Conservation (phyloP, 345 rosid species). For the Abelmoschus esculentus region DNA sequence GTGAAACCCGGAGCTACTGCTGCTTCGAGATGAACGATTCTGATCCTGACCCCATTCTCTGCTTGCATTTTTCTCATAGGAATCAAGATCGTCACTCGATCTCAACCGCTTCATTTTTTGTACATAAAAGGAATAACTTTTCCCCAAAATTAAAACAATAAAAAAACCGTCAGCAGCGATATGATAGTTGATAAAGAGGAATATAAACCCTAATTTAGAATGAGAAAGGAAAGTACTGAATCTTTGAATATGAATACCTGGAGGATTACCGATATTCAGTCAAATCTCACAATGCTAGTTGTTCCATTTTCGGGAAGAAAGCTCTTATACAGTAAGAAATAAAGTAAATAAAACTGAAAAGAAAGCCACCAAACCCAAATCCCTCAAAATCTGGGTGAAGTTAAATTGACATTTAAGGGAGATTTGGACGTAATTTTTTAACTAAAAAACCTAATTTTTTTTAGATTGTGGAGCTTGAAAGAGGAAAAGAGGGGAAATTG, state of each 20-base stretch:
- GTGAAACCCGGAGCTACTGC: conserved; percentile 28
- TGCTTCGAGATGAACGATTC: conserved; percentile 43
- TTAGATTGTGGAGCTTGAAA: background rate
- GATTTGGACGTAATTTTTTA: background rate
- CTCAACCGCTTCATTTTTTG: conserved; percentile 65
- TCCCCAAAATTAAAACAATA: background rate
- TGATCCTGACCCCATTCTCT: conserved; percentile 38
- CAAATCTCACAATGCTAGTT: background rate
- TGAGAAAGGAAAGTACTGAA: background rate
- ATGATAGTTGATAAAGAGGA: background rate
- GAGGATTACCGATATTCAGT: background rate
- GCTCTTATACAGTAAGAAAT: background rate
- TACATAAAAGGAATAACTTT: background rate
- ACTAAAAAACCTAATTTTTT: too few relatives aligned
- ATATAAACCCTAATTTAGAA: background rate
- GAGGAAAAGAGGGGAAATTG: background rate
- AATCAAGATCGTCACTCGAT: conserved; percentile 76
- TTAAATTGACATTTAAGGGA: background rate
- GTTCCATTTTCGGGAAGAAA: background rate
- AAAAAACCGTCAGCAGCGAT: background rate
- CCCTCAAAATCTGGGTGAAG: background rate
- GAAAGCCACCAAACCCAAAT: background rate
- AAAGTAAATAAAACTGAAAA: background rate
- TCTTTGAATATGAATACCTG: background rate
- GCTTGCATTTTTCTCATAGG: conserved; percentile 35